Percentiles rank a stretch among this genome's conserved stretches.
phyloP scores from a whole-genome alignment of 441 rosid genomes.

The Corymbia citriodora region DNA sequence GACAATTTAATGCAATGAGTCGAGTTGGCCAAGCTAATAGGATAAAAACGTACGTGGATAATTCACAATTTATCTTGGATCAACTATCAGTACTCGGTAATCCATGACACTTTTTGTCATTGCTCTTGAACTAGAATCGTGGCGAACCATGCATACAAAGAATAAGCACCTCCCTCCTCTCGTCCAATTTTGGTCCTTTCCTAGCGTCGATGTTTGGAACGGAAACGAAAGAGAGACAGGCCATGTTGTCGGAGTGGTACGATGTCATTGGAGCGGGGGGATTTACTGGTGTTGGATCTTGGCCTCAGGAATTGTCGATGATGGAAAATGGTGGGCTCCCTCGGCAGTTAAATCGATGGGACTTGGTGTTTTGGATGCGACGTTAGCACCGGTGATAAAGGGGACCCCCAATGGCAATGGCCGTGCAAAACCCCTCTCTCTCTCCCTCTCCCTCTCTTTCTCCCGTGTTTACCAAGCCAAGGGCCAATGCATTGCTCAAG shows the following conservation, averaged over 20 bases:
- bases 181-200: background rate
- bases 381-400: background rate
- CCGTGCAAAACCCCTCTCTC: background rate
- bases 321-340: background rate
- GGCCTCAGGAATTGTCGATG: background rate
- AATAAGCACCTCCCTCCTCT: background rate
- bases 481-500: background rate
- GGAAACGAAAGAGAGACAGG: background rate
- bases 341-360: background rate
- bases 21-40: accelerated
- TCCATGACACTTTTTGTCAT: background rate
- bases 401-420: background rate
- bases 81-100: background rate
- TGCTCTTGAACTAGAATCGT: background rate
- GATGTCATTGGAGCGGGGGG: background rate
- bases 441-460: background rate
- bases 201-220: background rate
- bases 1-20: background rate
- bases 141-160: background rate
- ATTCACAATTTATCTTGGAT: background rate
- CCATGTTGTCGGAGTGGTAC: background rate
- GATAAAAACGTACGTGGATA: background rate
- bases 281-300: background rate
- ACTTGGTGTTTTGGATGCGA: background rate
- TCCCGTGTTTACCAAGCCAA: background rate